A percentile compares a stretch with the other conserved stretches of the same genome.
Evolutionary conservation across 805 yeast genomes (phyloP).

Genomic region (Clavispora asparagi): DNA sequence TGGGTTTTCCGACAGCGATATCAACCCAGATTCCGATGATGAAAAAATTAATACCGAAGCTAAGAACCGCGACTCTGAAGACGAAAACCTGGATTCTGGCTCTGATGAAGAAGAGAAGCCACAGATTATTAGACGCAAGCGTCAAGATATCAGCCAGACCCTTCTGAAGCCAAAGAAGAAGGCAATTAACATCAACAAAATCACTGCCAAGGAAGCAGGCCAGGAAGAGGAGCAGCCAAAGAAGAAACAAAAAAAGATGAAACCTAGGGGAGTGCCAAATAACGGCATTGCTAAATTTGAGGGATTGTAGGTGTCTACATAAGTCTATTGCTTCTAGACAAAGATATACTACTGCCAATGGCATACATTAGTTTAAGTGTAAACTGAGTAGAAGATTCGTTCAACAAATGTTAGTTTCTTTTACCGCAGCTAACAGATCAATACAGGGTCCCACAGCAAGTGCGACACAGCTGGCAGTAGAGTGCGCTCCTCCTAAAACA

Average conservation of each 20-base stretch:
- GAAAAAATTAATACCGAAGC: not conserved
- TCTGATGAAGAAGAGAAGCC: slow-evolving; percentile 1
- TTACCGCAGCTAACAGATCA: no score
- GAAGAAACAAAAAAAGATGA: slow-evolving; percentile 4
- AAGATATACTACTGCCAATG: no score
- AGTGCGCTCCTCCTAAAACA: no score
- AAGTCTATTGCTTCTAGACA: no score
- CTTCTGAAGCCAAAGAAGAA: slow-evolving; percentile 14
- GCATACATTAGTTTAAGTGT: no score
- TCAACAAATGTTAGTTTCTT: no score
- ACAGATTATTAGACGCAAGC: slow-evolving; percentile 1
- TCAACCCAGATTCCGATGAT: not conserved
- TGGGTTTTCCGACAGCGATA: not conserved
- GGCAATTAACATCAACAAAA: slow-evolving; percentile 17
- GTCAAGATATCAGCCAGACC: slow-evolving; percentile 1
- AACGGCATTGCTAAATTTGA: slow-evolving; percentile 42
- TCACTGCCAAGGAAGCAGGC: slow-evolving; percentile 4
- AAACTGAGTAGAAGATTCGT: no score
- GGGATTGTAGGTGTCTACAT: slow-evolving; percentile 35
- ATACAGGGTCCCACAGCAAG: no score
- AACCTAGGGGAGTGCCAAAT: slow-evolving; percentile 11
- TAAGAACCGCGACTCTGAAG: not conserved
- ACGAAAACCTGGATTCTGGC: slow-evolving; percentile 1
- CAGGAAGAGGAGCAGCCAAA: slow-evolving; percentile 8
- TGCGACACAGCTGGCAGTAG: no score